These are phyloP conservation scores for Stephania yunnanensis DNA, from an alignment of 164 flowering plant species.

Conservation along the genomic window DNA sequence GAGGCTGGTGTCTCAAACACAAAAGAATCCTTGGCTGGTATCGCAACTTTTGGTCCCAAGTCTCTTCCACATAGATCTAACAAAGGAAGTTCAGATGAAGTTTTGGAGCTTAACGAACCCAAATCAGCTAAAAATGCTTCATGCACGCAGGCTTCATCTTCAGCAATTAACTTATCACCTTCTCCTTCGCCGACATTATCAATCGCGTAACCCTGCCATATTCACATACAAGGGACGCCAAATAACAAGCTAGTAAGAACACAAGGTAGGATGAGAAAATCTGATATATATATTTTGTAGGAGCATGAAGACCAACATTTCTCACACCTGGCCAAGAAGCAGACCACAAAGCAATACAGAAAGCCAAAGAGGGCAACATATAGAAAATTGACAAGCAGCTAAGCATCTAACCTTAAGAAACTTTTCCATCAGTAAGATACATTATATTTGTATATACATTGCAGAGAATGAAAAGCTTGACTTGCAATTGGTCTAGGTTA, in stretches of 20 bases:
- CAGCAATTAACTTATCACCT: slow-evolving; percentile 45
- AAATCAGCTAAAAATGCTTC: slow-evolving; percentile 86
- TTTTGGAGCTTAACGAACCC: slow-evolving; percentile 38
- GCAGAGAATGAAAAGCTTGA: no score
- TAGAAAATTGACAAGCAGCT: neutral
- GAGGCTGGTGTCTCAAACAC: slow-evolving; percentile 15
- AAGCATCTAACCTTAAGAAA: neutral
- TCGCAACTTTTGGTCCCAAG: slow-evolving; percentile 14
- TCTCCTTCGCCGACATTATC: slow-evolving; percentile 39
- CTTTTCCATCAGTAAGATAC: neutral
- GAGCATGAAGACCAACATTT: neutral
- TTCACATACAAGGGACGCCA: slow-evolving; percentile 10
- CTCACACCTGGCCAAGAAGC: neutral
- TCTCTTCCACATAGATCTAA: slow-evolving; percentile 15
- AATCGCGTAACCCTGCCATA: slow-evolving; percentile 41
- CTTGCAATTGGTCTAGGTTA: no score
- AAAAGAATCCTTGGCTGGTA: slow-evolving; percentile 16
- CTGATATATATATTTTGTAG: neutral
- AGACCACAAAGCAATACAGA: neutral
- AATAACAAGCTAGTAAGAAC: neutral
- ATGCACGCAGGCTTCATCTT: slow-evolving; percentile 72
- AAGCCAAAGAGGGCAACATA: neutral
- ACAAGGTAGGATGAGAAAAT: neutral
- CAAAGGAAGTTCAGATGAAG: slow-evolving; percentile 18
- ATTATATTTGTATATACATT: neutral